Evolutionary conservation across 1,139 yeast genomes (phyloP), one percentile per base, ranked within the genome.

Genomic region (Hanseniaspora sp.): DNA sequence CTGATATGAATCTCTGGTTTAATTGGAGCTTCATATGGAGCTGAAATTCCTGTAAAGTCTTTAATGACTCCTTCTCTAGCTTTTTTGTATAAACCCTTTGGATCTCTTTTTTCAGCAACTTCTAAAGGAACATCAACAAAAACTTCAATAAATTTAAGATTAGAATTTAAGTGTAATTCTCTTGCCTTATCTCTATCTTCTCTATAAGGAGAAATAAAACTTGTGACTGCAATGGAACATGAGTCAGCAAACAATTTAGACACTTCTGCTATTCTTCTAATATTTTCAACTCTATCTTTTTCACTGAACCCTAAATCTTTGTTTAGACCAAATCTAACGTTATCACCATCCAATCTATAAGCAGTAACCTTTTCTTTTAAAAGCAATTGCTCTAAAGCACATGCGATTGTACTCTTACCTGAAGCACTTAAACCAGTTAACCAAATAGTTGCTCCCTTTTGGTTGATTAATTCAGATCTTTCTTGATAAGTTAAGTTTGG

Each of bases 21-120:
- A 59, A 77, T 83, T 49, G 97, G 97, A 1, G 86, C 94, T 73
- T 90, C 97, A 68, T 90, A 90, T 41, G 97, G 97, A 15, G 96
- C 96, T 61, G 90, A 82, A 58, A 90, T 83, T 56, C 97, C 97
- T 28, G 97, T 90, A 72, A 90, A 90, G 67, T 90, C 95, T 71
- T 86, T 86, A 68, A 90, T 90, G 59, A 84, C 74, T 35, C 97
- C 97, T 64, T 88, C 95, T 67, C 96, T 81, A 28, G 97, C 97
- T 76, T 90, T 90, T 71, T 88, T 87, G 74, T 90, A 90, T 61
- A 90, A 75, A 9, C 97, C 97, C 74, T 90, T 90, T 59, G 97
- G 97, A 69, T 90, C 97, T 71, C 97, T 85, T 70, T 86, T 78
- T 73, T 90, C 97, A 54, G 96, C 97, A 58, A 88, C 87, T 63